Evolutionary conservation across 1,139 yeast species (phyloP), one percentile per base, ranked within the genome.

Genomic region (Debaryomycetaceae sp.): DNA sequence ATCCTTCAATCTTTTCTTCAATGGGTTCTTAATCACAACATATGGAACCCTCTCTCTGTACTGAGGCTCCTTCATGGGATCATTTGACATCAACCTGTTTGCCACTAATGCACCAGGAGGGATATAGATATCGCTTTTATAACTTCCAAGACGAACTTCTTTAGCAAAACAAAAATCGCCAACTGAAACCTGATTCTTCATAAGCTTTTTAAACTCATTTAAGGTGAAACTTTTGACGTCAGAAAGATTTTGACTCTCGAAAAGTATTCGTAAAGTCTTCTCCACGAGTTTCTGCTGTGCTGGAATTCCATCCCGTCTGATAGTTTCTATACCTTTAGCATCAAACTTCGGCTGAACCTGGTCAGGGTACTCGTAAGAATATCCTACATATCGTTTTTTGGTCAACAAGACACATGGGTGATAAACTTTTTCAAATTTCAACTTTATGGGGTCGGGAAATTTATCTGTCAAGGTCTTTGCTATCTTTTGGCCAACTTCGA

Each of bases 251-350:
- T 75, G 69, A 0, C 91, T 80, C 22, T 85, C 85, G 60, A 93
- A 93, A 5, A 93, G 64, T 1, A 82, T 71, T 37, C 85, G 69
- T 7, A 93, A 64, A 0, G 87, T 68, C 49, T 80, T 79, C 50
- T 88, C 96, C 24, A 88, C 83, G 37, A 93, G 82, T 55, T 85
- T 85, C 63, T 81, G 95, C 53, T 87, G 96, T 0, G 96, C 96
- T 0, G 96, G 96, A 14, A 91, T 86, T 0, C 97, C 98, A 63
- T 93, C 99, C 52, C 99, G 70, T 49, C 99, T 65, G 0, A 93
- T 87, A 0, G 98, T 93, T 61, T 93, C 99, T 14, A 89, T 90
- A 1, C 99, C 99, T 56, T 93, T 93, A 3, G 99, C 97, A 67
- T 93, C 98, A 62, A 93, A 91, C 30, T 66, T 75, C 0, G 97